Evolutionary conservation across 2,329 filamentous ascomycete species (phyloP).

Genomic region (Diaporthe velutina): DNA sequence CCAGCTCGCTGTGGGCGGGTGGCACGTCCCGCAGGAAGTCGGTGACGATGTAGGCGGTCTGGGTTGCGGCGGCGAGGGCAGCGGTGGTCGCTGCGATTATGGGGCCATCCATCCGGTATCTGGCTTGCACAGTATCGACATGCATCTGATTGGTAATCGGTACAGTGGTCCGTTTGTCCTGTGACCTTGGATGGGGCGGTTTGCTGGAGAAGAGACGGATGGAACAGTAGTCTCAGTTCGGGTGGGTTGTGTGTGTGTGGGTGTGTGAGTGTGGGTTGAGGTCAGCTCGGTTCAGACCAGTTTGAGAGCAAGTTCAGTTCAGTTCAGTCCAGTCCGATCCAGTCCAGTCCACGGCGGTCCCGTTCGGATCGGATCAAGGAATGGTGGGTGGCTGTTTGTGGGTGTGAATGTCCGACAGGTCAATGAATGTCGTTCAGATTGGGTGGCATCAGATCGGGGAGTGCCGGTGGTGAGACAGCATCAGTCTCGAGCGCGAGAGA

Average conservation of each 20-base stretch:
- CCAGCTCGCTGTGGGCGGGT: slow-evolving; percentile 33
- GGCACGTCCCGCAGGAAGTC: slow-evolving; percentile 36
- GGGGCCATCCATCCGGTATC: slow-evolving; percentile 32
- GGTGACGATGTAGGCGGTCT: slow-evolving; percentile 24
- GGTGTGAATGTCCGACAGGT: neutral
- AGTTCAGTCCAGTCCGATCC: neutral
- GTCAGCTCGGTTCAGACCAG: neutral
- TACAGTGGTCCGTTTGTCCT: neutral
- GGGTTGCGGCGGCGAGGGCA: slow-evolving; percentile 33
- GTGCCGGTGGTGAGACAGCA: slow-evolving; percentile 23
- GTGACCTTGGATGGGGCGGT: neutral
- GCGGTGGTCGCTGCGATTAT: slow-evolving; percentile 36
- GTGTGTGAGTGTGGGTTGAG: neutral
- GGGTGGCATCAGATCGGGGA: slow-evolving; percentile 21
- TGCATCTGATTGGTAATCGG: slow-evolving; percentile 1
- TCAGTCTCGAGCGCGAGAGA: slow-evolving; percentile 13
- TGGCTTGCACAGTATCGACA: neutral
- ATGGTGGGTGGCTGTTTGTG: neutral
- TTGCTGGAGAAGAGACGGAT: slow-evolving; percentile 1
- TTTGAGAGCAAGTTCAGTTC: neutral
- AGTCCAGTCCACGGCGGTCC: neutral
- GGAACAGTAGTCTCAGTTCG: slow-evolving; percentile 19
- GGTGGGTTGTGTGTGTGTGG: neutral
- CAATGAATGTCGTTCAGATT: neutral
- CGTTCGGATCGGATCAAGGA: neutral